Percentiles rank a stretch among this genome's conserved stretches.
Evolutionary conservation across 768 basidiomycete genomes (phyloP).

Genomic region (Collybia sordida): DNA sequence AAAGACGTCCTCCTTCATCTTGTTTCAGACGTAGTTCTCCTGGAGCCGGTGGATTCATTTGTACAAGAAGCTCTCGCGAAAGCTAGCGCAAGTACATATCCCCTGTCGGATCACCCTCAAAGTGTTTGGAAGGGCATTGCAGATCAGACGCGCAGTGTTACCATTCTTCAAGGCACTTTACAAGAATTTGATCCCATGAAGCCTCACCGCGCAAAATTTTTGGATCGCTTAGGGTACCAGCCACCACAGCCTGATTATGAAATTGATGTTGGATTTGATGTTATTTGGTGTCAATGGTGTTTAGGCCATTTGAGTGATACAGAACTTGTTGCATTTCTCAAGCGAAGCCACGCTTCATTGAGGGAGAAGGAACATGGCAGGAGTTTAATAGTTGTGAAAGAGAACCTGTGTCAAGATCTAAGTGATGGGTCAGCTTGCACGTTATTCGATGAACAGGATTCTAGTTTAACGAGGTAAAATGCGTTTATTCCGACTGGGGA

Average conservation of each 20-base stretch:
- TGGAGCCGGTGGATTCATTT: slow-evolving; percentile 85
- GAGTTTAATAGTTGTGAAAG: slow-evolving; percentile 85
- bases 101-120: slow-evolving; percentile 17
- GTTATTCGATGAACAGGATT: slow-evolving; percentile 84
- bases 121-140: slow-evolving; percentile 67
- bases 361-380: slow-evolving; percentile 37
- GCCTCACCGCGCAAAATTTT: slow-evolving; percentile 42
- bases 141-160: slow-evolving; percentile 66
- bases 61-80: slow-evolving; percentile 64
- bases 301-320: slow-evolving; percentile 79
- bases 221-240: slow-evolving; percentile 71
- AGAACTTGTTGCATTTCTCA: slow-evolving; percentile 79
- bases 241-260: slow-evolving; percentile 41
- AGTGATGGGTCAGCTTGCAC: slow-evolving; percentile 46
- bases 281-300: slow-evolving; percentile 98
- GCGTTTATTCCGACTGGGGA: neutral
- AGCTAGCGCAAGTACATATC: slow-evolving; percentile 30
- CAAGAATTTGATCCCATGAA: slow-evolving; percentile 77
- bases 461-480: slow-evolving; percentile 82
- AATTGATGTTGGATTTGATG: slow-evolving; percentile 73
- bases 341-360: slow-evolving; percentile 59
- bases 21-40: slow-evolving; percentile 80
- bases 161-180: slow-evolving; percentile 76
- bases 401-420: slow-evolving; percentile 76
- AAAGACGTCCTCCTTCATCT: slow-evolving; percentile 87